Base-by-base conservation (phyloP, 345 rosid species). In the Bruguiera sexangula region DNA sequence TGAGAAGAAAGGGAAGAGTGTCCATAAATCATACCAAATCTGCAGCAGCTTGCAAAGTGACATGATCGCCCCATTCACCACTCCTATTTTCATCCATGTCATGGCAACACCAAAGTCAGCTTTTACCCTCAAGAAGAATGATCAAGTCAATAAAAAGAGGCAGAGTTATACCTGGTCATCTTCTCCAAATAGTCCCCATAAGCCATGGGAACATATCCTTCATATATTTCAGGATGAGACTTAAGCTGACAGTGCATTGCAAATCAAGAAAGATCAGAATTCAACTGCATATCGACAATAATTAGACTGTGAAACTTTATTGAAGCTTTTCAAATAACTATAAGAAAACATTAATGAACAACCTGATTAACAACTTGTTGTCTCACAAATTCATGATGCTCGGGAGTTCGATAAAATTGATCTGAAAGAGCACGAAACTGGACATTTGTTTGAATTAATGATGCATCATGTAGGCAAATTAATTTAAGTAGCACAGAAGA, bases 201-300 rank as follows among this genome's bases (percentile, higher is more conserved):
- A 3, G 77, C 82, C 95, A 89, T 89, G 20, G 95, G 83, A 77
- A 87, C 92, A 75, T 87, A 89, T 72, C 86, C 95, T 69, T 84
- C 88, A 55, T 89, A 89, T 53, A 72, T 81, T 63, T 82, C 90
- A 19, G 82, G 82, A 69, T 79, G 58, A 52, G 76, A 80, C 68
- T 80, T 78, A 8, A 85, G 83, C 88, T 85, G 84, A 82, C 68
- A 65, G 62, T 19, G 22, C 67, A 79, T 22, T 10, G 7, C 51
- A 58, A 70, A 29, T 37, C 65, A 73, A 63, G 61, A 34, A 69
- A 69, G 1, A 59, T 58, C 60, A 70, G 59, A 73, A 54, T 67
- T 68, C 56, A 48, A 29, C 36, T 26, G 6, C 5, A 54, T 39
- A 39, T 19, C 10, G 30, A 37, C 39, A 61, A 39, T 19, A 54